phyloP scores from a whole-genome alignment of 345 rosid genomes.

The Aquilaria yunnanensis region DNA sequence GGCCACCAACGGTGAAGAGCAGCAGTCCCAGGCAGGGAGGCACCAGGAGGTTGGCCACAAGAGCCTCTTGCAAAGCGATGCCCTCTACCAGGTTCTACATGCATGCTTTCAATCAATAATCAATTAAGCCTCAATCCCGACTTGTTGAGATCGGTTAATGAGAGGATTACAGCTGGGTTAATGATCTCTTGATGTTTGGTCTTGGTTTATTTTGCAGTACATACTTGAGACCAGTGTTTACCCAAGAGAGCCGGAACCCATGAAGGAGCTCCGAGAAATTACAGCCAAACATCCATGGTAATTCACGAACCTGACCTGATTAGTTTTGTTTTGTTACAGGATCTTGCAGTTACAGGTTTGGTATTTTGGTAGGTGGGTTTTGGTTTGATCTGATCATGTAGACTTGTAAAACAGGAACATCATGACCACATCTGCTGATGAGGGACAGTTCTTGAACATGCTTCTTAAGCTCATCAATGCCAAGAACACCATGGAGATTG shows the following conservation, averaged over 20 bases:
- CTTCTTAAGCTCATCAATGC: conserved; percentile 92
- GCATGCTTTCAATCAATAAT: not conserved
- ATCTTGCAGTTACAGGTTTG: not conserved
- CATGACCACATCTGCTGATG: conserved; percentile 97
- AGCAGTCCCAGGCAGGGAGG: conserved; percentile 46
- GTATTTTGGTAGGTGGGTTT: not conserved
- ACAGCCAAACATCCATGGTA: conserved; percentile 98
- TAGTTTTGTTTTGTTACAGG: too few relatives aligned
- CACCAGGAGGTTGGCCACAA: conserved; percentile 97
- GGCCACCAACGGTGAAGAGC: conserved; percentile 49
- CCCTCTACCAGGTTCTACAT: conserved; percentile 70
- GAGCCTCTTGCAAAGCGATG: conserved; percentile 90
- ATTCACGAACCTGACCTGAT: conserved; percentile 2
- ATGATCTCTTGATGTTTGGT: not conserved
- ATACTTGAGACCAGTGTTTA: conserved; percentile 97
- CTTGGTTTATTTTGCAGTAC: conserved; percentile 34
- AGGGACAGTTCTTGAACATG: conserved; percentile 94
- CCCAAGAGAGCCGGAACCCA: conserved; percentile 89
- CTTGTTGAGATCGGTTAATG: too few relatives aligned
- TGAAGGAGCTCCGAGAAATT: conserved; percentile 92
- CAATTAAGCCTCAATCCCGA: not conserved
- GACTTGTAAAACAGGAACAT: conserved; percentile 52
- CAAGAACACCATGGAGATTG: conserved; percentile 99
- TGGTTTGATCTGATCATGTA: not conserved
- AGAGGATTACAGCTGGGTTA: not conserved